Evolutionary conservation across 169 alveolate species (phyloP).

Genomic region (Plasmodium coatneyi): DNA sequence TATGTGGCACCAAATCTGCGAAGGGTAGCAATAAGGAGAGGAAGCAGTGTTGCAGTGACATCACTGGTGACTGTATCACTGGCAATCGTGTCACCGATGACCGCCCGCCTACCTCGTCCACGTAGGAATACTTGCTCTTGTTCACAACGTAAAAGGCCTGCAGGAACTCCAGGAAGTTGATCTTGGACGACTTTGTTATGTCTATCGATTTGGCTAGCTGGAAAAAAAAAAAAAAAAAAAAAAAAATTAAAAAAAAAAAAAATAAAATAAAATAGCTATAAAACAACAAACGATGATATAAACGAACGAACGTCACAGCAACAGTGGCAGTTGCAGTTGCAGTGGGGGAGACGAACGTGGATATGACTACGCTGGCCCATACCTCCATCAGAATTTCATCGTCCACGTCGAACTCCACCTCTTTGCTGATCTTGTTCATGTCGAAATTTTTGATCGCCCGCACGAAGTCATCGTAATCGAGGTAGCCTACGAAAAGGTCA

Average conservation of each 20-base stretch:
- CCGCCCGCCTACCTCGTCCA: slow-evolving; percentile 84
- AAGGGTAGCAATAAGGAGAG: not conserved
- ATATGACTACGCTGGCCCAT: not conserved
- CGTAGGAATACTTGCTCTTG: slow-evolving; percentile 86
- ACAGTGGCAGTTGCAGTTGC: not conserved
- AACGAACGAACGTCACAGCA: not conserved
- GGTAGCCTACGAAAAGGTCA: slow-evolving; percentile 74
- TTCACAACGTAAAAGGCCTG: slow-evolving; percentile 91
- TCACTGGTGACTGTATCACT: not conserved
- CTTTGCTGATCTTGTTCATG: slow-evolving; percentile 84
- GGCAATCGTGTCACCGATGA: not conserved
- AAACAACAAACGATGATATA: not conserved
- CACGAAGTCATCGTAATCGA: slow-evolving; percentile 87
- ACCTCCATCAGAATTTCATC: slow-evolving; percentile 82
- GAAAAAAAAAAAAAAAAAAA: slow-evolving; percentile 2
- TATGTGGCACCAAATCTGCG: slow-evolving; percentile 82
- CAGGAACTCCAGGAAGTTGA: slow-evolving; percentile 88
- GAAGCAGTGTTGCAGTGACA: not conserved
- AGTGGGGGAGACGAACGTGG: not conserved
- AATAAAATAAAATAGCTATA: not conserved
- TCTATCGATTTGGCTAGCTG: slow-evolving; percentile 89
- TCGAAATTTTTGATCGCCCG: slow-evolving; percentile 85
- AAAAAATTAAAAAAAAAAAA: not conserved
- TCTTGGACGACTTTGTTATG: slow-evolving; percentile 84
- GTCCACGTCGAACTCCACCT: slow-evolving; percentile 85